Conservation (phyloP, 1,139 yeast genomes). For the Saccharomyces pastorianus region DNA sequence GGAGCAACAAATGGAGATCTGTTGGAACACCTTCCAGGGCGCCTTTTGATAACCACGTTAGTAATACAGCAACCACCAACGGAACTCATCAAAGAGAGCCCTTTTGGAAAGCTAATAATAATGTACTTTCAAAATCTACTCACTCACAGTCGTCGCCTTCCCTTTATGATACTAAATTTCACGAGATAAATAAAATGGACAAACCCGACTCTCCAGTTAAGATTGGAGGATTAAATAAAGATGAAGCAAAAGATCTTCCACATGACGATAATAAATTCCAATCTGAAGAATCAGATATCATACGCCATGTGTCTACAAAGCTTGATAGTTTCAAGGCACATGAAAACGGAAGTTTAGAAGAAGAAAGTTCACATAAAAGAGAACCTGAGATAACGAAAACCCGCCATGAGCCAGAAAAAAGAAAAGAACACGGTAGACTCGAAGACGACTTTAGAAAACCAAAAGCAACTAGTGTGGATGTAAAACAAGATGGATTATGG, state of each 20-base stretch:
- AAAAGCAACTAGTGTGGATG: neutral
- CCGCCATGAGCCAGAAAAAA: neutral
- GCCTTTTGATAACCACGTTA: neutral
- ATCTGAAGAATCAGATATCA: neutral
- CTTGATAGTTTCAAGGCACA: neutral
- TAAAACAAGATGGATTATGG: neutral
- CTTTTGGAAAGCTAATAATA: neutral
- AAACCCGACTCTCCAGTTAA: neutral
- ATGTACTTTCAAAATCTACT: neutral
- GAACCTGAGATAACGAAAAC: neutral
- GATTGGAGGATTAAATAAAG: neutral
- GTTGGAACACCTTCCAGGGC: constrained; percentile 6
- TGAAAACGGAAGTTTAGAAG: neutral
- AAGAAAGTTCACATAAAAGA: neutral
- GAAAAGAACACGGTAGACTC: neutral
- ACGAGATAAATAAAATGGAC: neutral
- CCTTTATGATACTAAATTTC: neutral
- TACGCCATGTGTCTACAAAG: neutral
- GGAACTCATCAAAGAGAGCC: neutral
- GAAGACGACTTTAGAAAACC: neutral
- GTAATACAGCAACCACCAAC: neutral
- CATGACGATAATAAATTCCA: neutral
- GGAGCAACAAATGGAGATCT: constrained; percentile 22
- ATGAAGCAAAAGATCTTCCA: neutral
- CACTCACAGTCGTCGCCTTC: neutral